Evolutionary conservation across 2,329 filamentous ascomycete genomes (phyloP).

Genomic region (Paecilomyces sp.): DNA sequence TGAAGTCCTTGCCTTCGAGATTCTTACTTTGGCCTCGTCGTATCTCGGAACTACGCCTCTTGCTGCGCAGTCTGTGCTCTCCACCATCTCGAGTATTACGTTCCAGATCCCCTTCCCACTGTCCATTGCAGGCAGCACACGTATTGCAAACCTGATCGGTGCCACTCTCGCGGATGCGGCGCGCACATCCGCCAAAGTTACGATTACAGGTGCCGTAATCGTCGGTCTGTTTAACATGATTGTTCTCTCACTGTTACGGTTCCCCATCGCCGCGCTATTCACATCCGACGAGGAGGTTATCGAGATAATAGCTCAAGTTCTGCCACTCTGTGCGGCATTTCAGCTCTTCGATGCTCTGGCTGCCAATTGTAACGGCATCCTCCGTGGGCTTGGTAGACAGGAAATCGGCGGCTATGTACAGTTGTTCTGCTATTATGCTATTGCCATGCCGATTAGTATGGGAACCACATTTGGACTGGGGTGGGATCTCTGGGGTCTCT

Average conservation of each 20-base stretch:
- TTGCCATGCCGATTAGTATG: conserved; percentile 80
- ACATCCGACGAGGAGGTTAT: conserved; percentile 67
- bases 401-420: conserved; percentile 86
- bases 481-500: conserved; percentile 75
- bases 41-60: conserved; percentile 73
- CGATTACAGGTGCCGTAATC: conserved; percentile 57
- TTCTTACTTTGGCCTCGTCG: conserved; percentile 74
- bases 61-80: conserved; percentile 80
- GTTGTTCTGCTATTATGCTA: conserved; percentile 74
- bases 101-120: conserved; percentile 92
- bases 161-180: conserved; percentile 75
- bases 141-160: conserved; percentile 86
- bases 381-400: conserved; percentile 82
- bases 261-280: conserved; percentile 69
- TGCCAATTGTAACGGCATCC: conserved; percentile 72
- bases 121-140: conserved; percentile 78
- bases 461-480: conserved; percentile 66
- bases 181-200: conserved; percentile 71
- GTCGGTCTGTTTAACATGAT: conserved; percentile 75
- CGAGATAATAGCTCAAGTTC: conserved; percentile 57
- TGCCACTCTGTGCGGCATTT: conserved; percentile 80
- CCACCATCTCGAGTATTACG: conserved; percentile 69
- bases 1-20: conserved; percentile 88
- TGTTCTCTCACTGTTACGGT: conserved; percentile 60
- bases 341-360: conserved; percentile 82